phyloP scores from a whole-genome alignment of 352 stramenopile genomes.

The Peronospora farinosa region DNA sequence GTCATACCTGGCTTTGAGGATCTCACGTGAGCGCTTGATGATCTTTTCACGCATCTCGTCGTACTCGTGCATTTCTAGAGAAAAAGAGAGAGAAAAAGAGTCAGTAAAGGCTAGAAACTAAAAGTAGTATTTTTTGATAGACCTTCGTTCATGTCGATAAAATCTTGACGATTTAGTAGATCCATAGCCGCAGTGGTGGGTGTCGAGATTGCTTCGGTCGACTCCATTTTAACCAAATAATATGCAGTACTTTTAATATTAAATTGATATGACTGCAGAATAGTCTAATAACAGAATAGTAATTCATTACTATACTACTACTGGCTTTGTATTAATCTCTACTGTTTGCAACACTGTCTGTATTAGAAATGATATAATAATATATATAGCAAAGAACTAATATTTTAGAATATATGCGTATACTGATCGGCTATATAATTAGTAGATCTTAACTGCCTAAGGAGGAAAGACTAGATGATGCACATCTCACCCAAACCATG shows the following conservation, averaged over 20 bases:
- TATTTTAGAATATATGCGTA: too few relatives aligned
- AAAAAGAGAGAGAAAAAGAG: background rate
- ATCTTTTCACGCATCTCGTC: slow-evolving; percentile 90
- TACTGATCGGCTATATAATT: too few relatives aligned
- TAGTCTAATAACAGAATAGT: too few relatives aligned
- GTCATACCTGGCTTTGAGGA: slow-evolving; percentile 86
- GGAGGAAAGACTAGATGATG: slow-evolving; percentile 48
- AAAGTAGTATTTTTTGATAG: too few relatives aligned
- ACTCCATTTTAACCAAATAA: slow-evolving; percentile 8
- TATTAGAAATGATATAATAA: too few relatives aligned
- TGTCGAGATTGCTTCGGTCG: slow-evolving; percentile 3
- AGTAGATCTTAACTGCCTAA: slow-evolving; percentile 66
- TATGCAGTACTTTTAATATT: too few relatives aligned
- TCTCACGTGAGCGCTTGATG: slow-evolving; percentile 92
- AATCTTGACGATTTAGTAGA: slow-evolving; percentile 42
- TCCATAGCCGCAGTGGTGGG: background rate
- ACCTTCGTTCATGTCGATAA: slow-evolving; percentile 49
- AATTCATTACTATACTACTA: too few relatives aligned
- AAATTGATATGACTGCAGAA: too few relatives aligned
- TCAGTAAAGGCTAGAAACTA: too few relatives aligned
- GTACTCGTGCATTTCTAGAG: slow-evolving; percentile 83
- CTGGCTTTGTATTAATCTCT: too few relatives aligned
- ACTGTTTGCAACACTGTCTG: too few relatives aligned
- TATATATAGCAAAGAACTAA: too few relatives aligned
- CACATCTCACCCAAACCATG: slow-evolving; percentile 73